Percentiles rank a stretch among this genome's conserved stretches.
These are phyloP conservation scores for Diplodia seriata DNA, from an alignment of 2,329 filamentous ascomycete genomes.

Conservation along the genomic window DNA sequence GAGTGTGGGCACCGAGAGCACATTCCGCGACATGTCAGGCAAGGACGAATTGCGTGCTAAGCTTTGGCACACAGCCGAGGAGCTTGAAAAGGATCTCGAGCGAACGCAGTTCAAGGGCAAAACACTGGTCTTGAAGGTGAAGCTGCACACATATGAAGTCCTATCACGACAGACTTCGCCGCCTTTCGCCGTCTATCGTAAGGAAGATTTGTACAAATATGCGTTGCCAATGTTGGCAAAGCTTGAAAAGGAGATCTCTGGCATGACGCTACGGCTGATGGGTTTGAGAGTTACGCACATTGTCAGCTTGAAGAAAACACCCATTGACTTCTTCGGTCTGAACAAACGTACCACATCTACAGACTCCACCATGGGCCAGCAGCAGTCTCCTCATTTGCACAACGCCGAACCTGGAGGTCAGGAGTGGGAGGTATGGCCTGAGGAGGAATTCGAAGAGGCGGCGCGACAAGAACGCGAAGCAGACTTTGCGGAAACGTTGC, in stretches of 20 bases:
- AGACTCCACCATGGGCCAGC: slow-evolving; percentile 7
- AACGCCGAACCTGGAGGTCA: slow-evolving; percentile 52
- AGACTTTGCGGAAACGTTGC: slow-evolving; percentile 67
- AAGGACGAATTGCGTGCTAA: slow-evolving; percentile 74
- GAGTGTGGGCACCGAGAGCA: slow-evolving; percentile 91
- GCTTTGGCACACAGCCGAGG: slow-evolving; percentile 79
- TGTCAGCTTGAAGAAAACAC: slow-evolving; percentile 81
- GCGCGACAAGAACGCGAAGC: slow-evolving; percentile 66
- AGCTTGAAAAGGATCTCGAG: slow-evolving; percentile 83
- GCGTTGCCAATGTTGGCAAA: slow-evolving; percentile 83
- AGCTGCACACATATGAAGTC: slow-evolving; percentile 92
- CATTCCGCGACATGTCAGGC: slow-evolving; percentile 80
- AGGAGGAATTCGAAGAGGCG: slow-evolving; percentile 69
- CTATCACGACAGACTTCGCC: slow-evolving; percentile 80
- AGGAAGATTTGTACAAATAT: slow-evolving; percentile 84
- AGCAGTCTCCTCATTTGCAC: slow-evolving; percentile 42
- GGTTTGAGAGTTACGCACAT: slow-evolving; percentile 88
- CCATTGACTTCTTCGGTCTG: slow-evolving; percentile 80
- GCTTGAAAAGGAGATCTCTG: slow-evolving; percentile 81
- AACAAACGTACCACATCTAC: slow-evolving; percentile 34
- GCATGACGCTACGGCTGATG: slow-evolving; percentile 82
- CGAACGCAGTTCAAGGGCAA: slow-evolving; percentile 84
- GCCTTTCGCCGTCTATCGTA: slow-evolving; percentile 72
- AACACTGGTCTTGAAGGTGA: slow-evolving; percentile 91
- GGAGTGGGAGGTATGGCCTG: slow-evolving; percentile 73